Conservation (phyloP, 1,284 basidiomycete species). For the Kwoniella shivajii region DNA sequence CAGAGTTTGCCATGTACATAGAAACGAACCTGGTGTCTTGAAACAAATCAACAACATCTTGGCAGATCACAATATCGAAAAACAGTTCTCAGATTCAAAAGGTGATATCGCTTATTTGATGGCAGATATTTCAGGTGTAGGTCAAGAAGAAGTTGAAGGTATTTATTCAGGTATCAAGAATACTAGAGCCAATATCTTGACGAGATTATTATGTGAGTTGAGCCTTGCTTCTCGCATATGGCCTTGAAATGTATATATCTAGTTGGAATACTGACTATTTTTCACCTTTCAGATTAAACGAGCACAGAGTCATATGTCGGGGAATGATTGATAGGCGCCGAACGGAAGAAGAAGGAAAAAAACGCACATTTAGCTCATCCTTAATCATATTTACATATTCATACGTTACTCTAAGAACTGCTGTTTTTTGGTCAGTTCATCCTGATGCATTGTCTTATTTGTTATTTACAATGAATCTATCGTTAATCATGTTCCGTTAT, state of each 20-base stretch:
- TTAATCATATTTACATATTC: slow-evolving; percentile 3
- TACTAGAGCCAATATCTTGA: slow-evolving; percentile 84
- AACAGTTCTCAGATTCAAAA: slow-evolving; percentile 96
- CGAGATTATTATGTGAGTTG: slow-evolving; percentile 66
- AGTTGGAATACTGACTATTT: background rate
- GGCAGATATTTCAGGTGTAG: slow-evolving; percentile 93
- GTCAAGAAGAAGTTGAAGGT: slow-evolving; percentile 75
- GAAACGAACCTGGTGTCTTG: slow-evolving; percentile 96
- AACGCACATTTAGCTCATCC: background rate
- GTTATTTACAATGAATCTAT: too few relatives aligned
- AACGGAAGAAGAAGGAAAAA: background rate
- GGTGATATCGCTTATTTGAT: slow-evolving; percentile 83
- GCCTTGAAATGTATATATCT: background rate
- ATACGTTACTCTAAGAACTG: background rate
- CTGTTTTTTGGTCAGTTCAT: slow-evolving; percentile 19
- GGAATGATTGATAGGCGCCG: background rate
- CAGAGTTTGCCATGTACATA: slow-evolving; percentile 94
- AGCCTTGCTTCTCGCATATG: background rate
- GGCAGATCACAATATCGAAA: slow-evolving; percentile 96
- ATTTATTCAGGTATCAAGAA: slow-evolving; percentile 80
- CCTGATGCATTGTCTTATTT: slow-evolving; percentile 27
- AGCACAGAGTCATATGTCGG: background rate
- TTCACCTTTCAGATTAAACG: background rate
- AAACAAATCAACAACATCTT: slow-evolving; percentile 90
- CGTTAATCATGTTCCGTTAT: too few relatives aligned